Conservation (phyloP, 2,329 filamentous ascomycete species). For the Elsinoe arachidis region DNA sequence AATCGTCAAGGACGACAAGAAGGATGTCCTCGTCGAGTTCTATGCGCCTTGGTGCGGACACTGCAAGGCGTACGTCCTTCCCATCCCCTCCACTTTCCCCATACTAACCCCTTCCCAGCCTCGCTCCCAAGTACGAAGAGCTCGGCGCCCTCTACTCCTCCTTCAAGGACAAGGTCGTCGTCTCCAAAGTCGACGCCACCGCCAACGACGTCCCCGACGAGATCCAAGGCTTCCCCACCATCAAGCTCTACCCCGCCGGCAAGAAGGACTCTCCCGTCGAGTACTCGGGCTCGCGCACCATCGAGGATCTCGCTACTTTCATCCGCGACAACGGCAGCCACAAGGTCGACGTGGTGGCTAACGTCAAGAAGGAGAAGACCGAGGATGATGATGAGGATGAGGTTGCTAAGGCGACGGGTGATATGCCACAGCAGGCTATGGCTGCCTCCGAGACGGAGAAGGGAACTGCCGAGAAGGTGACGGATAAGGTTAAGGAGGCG, state of each 20-base stretch:
- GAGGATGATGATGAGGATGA: conserved; percentile 43
- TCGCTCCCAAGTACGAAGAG: conserved; percentile 60
- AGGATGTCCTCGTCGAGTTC: conserved; percentile 97
- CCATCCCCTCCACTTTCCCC: not conserved
- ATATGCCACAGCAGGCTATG: conserved; percentile 38
- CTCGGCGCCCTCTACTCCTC: conserved; percentile 49
- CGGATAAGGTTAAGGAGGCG: conserved; percentile 25
- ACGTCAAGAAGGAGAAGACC: conserved; percentile 30
- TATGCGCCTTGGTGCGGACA: conserved; percentile 81
- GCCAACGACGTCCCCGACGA: conserved; percentile 94
- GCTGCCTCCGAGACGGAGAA: conserved; percentile 27
- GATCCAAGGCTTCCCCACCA: conserved; percentile 96
- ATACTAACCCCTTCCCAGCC: conserved; percentile 27
- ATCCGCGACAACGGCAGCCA: conserved; percentile 92
- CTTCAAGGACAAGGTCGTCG: conserved; percentile 51
- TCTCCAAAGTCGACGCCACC: conserved; percentile 92
- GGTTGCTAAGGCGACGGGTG: conserved; percentile 36
- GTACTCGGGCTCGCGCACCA: conserved; percentile 77
- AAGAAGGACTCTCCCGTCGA: conserved; percentile 76
- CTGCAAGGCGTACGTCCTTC: conserved; percentile 51
- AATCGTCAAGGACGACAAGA: conserved; percentile 82
- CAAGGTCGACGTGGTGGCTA: conserved; percentile 56
- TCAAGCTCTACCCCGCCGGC: conserved; percentile 93
- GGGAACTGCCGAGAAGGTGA: conserved; percentile 26
- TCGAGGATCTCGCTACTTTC: conserved; percentile 88